Base-by-base conservation (phyloP, 1,139 yeast genomes). In the Kazachstania sp. region DNA sequence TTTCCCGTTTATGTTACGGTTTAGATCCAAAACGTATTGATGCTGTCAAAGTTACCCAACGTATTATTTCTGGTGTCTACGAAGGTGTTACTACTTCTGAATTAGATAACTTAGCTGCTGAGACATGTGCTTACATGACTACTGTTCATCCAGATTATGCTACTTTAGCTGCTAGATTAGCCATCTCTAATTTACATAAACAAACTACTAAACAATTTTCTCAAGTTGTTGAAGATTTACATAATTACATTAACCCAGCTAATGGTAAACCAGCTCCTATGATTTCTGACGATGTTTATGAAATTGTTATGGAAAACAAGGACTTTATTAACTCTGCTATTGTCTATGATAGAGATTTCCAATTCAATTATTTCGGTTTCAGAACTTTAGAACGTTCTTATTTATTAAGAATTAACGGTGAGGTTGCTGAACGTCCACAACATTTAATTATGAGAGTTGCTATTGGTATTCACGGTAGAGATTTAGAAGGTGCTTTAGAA, bases 141-240 rank as follows among this genome's bases (percentile, higher is more conserved):
- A 90, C 97, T 26, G 80, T 86, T 55, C 98, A 92, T 66, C 97
- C 98, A 34, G 98, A 92, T 70, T 92, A 92, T 61, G 97, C 97
- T 46, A 82, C 83, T 45, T 76, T 92, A 61, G 98, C 97, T 47
- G 97, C 97, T 41, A 82, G 98, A 71, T 85, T 92, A 55, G 97
- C 97, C 31, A 86, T 92, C 48, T 86, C 97, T 41, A 90, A 92
- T 68, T 76, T 92, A 66, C 98, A 92, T 73, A 90, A 90, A 69
- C 97, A 90, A 71, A 90, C 97, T 49, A 85, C 90, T 58, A 86
- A 87, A 69, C 86, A 78, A 63, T 92, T 85, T 62, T 83, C 95
- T 41, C 83, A 81, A 59, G 95, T 88, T 50, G 71, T 86, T 49
- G 74, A 76, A 53, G 77, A 76, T 51, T 72, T 88, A 59, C 86